These are phyloP conservation scores for Colletotrichum noveboracense DNA, from an alignment of 2,329 filamentous ascomycete species.

Conservation along the genomic window DNA sequence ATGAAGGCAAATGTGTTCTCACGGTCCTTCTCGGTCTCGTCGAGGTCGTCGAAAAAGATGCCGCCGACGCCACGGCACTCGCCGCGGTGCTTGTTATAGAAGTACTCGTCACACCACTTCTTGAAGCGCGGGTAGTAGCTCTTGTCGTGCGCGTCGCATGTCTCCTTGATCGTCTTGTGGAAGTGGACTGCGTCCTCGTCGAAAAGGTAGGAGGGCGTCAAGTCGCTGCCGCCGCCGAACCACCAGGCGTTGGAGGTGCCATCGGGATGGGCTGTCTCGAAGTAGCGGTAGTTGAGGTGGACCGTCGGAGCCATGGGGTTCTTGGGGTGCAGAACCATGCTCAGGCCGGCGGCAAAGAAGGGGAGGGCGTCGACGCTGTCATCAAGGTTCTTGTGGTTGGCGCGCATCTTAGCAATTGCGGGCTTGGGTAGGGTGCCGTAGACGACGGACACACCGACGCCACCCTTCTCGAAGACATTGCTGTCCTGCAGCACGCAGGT, in stretches of 20 bases:
- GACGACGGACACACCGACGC: slow-evolving; percentile 93
- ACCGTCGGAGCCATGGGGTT: slow-evolving; percentile 99
- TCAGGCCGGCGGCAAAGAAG: slow-evolving; percentile 95
- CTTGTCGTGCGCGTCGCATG: slow-evolving; percentile 92
- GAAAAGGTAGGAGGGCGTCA: slow-evolving; percentile 93
- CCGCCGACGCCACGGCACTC: slow-evolving; percentile 90
- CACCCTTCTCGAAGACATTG: slow-evolving; percentile 97
- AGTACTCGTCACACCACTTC: slow-evolving; percentile 98
- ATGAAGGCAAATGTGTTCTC: slow-evolving; percentile 91
- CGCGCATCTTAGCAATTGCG: slow-evolving; percentile 91
- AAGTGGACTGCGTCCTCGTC: slow-evolving; percentile 98
- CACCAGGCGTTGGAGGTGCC: slow-evolving; percentile 90
- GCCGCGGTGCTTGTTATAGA: slow-evolving; percentile 87
- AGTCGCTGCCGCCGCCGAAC: slow-evolving; percentile 94
- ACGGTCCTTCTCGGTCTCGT: slow-evolving; percentile 83
- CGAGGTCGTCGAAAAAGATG: slow-evolving; percentile 98
- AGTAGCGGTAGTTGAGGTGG: slow-evolving; percentile 98
- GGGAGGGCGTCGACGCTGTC: slow-evolving; percentile 79
- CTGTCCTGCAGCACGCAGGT: slow-evolving; percentile 95
- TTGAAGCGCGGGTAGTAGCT: slow-evolving; percentile 95
- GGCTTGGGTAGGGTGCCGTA: slow-evolving; percentile 88
- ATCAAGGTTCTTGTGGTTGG: slow-evolving; percentile 90
- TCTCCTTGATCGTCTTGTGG: slow-evolving; percentile 90
- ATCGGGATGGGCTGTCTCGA: slow-evolving; percentile 89
- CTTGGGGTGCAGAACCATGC: slow-evolving; percentile 88